Evolutionary conservation across 139 green algal genomes (phyloP).

Genomic region (Chlorella sp.): DNA sequence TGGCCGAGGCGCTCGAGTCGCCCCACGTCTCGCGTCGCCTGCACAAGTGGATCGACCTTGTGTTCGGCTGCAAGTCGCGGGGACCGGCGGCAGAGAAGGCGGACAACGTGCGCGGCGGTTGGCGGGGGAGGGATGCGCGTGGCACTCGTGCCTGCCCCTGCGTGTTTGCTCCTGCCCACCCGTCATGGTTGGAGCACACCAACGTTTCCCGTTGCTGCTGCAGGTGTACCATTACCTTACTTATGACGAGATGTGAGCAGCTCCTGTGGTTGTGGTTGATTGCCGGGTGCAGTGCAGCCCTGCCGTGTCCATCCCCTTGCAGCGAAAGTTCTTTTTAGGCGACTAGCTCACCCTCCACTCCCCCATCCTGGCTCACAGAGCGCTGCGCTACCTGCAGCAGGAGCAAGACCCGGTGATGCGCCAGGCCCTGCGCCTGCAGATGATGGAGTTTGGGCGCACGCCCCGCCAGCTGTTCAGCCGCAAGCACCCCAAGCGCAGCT

Average conservation of each 20-base stretch:
- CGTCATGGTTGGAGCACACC: too few species aligned
- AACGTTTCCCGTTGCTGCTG: too few species aligned
- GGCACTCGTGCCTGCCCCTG: too few species aligned
- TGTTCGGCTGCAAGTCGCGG: constrained; percentile 61
- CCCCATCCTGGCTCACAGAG: constrained; percentile 8
- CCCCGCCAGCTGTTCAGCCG: constrained; percentile 49
- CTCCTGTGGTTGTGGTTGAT: too few species aligned
- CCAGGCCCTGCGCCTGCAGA: constrained; percentile 56
- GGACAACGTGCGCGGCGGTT: too few species aligned
- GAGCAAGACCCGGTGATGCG: constrained; percentile 32
- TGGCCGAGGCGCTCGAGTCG: constrained; percentile 62
- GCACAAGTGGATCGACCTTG: constrained; percentile 78
- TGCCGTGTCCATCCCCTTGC: neutral
- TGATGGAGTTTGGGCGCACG: constrained; percentile 76
- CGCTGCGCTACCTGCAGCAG: constrained; percentile 29
- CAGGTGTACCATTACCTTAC: constrained; percentile 82
- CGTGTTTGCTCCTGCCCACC: too few species aligned
- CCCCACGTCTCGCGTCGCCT: constrained; percentile 59
- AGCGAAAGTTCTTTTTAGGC: too few species aligned
- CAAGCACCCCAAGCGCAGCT: constrained; percentile 29
- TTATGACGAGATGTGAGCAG: constrained; percentile 62
- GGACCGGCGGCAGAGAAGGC: constrained; percentile 47
- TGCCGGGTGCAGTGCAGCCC: neutral
- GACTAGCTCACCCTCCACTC: too few species aligned
- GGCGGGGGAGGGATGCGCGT: too few species aligned